Base-by-base conservation (phyloP, 371 early-diverging fungal genomes). In the Apophysomyces sp. region DNA sequence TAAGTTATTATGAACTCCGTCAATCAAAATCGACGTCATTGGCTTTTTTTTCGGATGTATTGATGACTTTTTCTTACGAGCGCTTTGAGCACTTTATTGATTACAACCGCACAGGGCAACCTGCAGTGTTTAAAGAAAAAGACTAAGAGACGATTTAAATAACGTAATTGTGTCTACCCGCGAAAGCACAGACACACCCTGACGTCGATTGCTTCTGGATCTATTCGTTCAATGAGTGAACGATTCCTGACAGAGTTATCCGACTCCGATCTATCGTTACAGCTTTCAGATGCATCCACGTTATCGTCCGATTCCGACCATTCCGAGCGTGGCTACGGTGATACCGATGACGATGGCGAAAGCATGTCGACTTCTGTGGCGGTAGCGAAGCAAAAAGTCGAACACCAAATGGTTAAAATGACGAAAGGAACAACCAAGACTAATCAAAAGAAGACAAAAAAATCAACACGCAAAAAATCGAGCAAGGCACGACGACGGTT, bases 211-310 rank as follows among this genome's bases (percentile, higher is more conserved):
- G 21, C 49, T 44, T 9, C 49, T 44, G n/a, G 49, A 44, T 44
- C 49, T 44, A 4, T 21, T 44, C 49, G 49, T 44, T 65, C 60
- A 52, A 65, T 65, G 65, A 65, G 60, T 55, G 55, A 60, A 49
- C 40, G 49, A 59, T 59, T 53, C 12, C 34, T 51, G 18, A 21
- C 55, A 53, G 34, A 53, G 36, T 63, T 63, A 61, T 63, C 71
- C 55, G 72, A 74, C 41, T 67, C 71, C 28, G 72, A 71, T 61
- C 63, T 71, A 26, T 76, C 77, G 40, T 67, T 71, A 58, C 72
- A 71, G 54, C 65, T 76, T 24, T 76, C 77, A 58, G 77, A 76
- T 67, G 69, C 62, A 39, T 76, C 77, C 32, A 62, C 77, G 40
- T 60, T 76, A n/a, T 73, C 77, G n/a, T 76, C 77, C 27, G 74